Evolutionary conservation across 805 yeast species (phyloP).

Genomic region (Ogataea salicorniae): DNA sequence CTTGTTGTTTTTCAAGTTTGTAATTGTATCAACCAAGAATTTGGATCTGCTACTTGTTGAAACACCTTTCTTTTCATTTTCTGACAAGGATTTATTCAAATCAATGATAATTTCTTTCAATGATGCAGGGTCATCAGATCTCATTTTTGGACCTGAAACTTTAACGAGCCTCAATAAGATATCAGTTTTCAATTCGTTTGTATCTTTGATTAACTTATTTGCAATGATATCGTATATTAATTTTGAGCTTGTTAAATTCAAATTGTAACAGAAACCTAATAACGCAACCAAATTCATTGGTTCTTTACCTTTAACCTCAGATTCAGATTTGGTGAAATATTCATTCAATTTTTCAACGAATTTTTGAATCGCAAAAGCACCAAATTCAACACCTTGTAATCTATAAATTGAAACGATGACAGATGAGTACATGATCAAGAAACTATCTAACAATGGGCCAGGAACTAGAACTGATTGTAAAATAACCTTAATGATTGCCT

Average conservation of each 20-base stretch:
- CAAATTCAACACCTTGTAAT: constrained; percentile 81
- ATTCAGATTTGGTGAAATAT: constrained; percentile 26
- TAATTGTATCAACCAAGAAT: constrained; percentile 79
- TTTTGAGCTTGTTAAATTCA: constrained; percentile 69
- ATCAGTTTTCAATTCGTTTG: constrained; percentile 72
- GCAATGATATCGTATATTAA: constrained; percentile 74
- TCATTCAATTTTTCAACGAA: constrained; percentile 66
- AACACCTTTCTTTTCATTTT: constrained; percentile 30
- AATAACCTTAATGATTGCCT: constrained; percentile 56
- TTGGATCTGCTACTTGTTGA: constrained; percentile 58
- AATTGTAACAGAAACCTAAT: constrained; percentile 68
- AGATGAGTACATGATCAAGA: constrained; percentile 75
- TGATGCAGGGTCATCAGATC: constrained; percentile 86
- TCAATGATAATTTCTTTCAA: constrained; percentile 69
- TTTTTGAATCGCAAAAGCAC: constrained; percentile 78
- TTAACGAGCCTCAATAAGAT: constrained; percentile 65
- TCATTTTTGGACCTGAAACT: constrained; percentile 75
- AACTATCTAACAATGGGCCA: constrained; percentile 68
- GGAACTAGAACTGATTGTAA: constrained; percentile 60
- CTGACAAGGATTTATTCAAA: constrained; percentile 44
- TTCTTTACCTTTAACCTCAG: constrained; percentile 29
- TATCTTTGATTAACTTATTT: constrained; percentile 32
- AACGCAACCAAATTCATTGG: constrained; percentile 59
- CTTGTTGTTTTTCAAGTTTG: constrained; percentile 83
- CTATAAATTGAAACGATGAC: constrained; percentile 70